Percentiles rank a stretch among this genome's conserved stretches.
Conservation (phyloP, 1,284 basidiomycete genomes). For the Ceratobasidium sp. region DNA sequence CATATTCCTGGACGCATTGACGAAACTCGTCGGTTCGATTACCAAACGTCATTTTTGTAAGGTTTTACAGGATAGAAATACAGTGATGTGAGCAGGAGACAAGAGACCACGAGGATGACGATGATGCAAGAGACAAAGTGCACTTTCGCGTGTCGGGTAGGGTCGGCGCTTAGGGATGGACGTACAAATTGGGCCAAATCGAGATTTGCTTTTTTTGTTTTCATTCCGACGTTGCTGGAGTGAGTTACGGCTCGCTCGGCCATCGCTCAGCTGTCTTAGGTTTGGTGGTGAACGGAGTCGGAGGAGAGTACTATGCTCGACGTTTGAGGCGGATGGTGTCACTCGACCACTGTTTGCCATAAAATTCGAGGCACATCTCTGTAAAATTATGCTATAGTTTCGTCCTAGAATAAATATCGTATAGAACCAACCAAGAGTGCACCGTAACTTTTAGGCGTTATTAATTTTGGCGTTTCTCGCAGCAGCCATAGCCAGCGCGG, state of each 20-base stretch:
- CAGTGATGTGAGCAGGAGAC: conserved; percentile 29
- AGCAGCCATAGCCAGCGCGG: conserved; percentile 41
- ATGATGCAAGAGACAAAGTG: conserved; percentile 45
- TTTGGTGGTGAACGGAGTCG: conserved; percentile 37
- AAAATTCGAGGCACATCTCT: conserved; percentile 73
- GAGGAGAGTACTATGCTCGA: conserved; percentile 60
- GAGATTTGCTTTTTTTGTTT: conserved; percentile 43
- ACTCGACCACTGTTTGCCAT: conserved; percentile 72
- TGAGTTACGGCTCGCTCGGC: conserved; percentile 44
- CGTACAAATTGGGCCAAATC: conserved; percentile 14
- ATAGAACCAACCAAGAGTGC: too few relatives aligned
- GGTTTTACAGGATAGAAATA: conserved; percentile 33
- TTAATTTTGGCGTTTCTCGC: conserved; percentile 5
- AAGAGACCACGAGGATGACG: conserved; percentile 7
- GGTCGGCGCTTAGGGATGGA: conserved; percentile 35
- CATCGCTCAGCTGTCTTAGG: conserved; percentile 40
- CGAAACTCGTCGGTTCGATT: conserved; percentile 75
- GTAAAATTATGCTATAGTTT: conserved; percentile 21
- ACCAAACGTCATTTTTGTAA: conserved; percentile 21
- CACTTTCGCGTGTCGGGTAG: conserved; percentile 14
- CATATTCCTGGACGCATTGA: conserved; percentile 64
- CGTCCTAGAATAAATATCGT: conserved; percentile 14
- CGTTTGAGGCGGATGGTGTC: conserved; percentile 79
- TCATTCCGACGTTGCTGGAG: conserved; percentile 41
- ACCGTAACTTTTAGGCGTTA: background rate